Evolutionary conservation across 768 basidiomycete species (phyloP).

Genomic region (Boletus patriciae): DNA sequence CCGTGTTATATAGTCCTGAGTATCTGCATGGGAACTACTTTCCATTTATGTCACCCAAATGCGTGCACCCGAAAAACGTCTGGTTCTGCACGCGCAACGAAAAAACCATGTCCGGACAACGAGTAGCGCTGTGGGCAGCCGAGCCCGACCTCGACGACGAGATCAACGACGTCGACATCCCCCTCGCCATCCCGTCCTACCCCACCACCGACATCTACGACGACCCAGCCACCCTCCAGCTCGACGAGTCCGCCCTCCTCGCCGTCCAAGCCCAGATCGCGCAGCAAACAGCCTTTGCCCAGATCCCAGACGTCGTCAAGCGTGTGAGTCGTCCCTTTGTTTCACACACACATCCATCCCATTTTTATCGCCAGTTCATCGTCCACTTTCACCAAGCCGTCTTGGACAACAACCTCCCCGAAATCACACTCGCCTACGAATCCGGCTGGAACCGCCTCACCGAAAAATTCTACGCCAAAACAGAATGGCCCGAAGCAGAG

Average conservation of each 20-base stretch:
- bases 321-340: slow-evolving; percentile 52
- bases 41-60: slow-evolving; percentile 2
- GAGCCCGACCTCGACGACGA: slow-evolving; percentile 82
- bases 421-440: slow-evolving; percentile 93
- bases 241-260: slow-evolving; percentile 67
- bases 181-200: slow-evolving; percentile 31
- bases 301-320: slow-evolving; percentile 88
- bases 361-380: slow-evolving; percentile 64
- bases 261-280: slow-evolving; percentile 84
- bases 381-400: slow-evolving; percentile 95
- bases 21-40: too few species aligned
- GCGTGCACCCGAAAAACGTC: background rate
- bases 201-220: slow-evolving; percentile 31
- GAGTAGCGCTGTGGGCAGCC: slow-evolving; percentile 70
- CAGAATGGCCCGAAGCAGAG: slow-evolving; percentile 98
- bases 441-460: slow-evolving; percentile 97
- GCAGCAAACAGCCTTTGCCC: slow-evolving; percentile 77
- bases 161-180: slow-evolving; percentile 64
- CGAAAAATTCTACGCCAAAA: slow-evolving; percentile 91
- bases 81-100: background rate
- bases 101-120: slow-evolving; percentile 52
- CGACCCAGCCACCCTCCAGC: slow-evolving; percentile 47
- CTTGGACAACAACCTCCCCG: slow-evolving; percentile 82
- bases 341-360: background rate
- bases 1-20: too few species aligned